phyloP scores from a whole-genome alignment of 208 protist species.

The Acanthamoeba sp. region DNA sequence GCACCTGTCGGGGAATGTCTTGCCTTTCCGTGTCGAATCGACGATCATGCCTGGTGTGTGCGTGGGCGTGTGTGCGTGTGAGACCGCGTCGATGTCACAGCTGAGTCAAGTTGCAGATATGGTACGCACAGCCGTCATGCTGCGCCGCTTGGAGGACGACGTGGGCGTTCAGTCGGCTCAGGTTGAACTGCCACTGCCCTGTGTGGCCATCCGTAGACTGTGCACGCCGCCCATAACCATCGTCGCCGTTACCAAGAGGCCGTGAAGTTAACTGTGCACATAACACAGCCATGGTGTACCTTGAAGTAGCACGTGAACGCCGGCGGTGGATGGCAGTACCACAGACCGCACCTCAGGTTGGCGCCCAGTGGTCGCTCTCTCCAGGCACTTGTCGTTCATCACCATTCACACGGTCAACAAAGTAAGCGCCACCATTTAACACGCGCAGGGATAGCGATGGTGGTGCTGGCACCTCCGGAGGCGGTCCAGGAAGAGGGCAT shows the following conservation, averaged over 20 bases:
- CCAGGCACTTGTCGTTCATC: background rate
- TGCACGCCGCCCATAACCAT: no score
- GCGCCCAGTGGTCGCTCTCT: background rate
- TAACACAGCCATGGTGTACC: background rate
- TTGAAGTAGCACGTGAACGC: constrained; percentile 69
- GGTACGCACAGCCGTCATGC: constrained; percentile 41
- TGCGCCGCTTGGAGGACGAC: constrained; percentile 24
- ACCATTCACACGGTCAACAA: background rate
- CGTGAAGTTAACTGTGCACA: background rate
- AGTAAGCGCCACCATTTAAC: no score
- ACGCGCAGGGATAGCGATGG: no score
- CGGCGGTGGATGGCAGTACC: constrained; percentile 53
- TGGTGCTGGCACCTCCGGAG: background rate
- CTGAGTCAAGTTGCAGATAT: no score
- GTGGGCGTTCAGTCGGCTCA: constrained; percentile 50
- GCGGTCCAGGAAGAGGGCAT: background rate
- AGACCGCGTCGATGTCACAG: no score
- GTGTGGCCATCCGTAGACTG: constrained; percentile 61
- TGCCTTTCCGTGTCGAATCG: constrained; percentile 55
- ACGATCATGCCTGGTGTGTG: constrained; percentile 69
- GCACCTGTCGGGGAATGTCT: constrained; percentile 44
- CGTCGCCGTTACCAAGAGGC: background rate
- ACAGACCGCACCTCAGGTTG: constrained; percentile 67
- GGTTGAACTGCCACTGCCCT: constrained; percentile 66
- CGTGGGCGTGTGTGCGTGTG: no score